Evolutionary conservation across 352 stramenopile genomes (phyloP).

Genomic region (Phytophthora cryptogea): DNA sequence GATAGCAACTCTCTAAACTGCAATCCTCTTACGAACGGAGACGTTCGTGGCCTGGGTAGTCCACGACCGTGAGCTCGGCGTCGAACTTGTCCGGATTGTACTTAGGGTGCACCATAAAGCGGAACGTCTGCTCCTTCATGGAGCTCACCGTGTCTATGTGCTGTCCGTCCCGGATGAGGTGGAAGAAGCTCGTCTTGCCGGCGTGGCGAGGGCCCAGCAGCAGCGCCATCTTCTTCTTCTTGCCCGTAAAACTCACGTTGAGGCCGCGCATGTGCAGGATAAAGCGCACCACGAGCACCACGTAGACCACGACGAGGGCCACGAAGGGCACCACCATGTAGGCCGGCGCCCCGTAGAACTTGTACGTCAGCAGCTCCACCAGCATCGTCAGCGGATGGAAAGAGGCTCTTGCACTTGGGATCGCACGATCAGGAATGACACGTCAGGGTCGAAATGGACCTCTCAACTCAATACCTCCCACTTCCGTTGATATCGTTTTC

Average conservation of each 20-base stretch:
- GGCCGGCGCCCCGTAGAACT: slow-evolving; percentile 60
- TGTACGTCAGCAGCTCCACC: slow-evolving; percentile 36
- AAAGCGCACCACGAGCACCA: slow-evolving; percentile 64
- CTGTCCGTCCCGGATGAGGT: slow-evolving; percentile 69
- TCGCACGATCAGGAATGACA: slow-evolving; percentile 25
- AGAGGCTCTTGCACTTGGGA: slow-evolving; percentile 8
- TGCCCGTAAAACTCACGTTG: slow-evolving; percentile 66
- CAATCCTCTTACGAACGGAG: slow-evolving; percentile 59
- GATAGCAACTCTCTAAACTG: neutral
- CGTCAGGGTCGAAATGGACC: slow-evolving; percentile 1
- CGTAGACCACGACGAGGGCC: slow-evolving; percentile 48
- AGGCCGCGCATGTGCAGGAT: slow-evolving; percentile 70
- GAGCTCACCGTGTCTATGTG: slow-evolving; percentile 82
- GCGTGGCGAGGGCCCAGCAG: slow-evolving; percentile 65
- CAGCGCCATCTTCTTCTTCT: slow-evolving; percentile 75
- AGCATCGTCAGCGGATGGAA: slow-evolving; percentile 20
- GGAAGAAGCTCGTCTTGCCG: slow-evolving; percentile 87
- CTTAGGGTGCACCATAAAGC: slow-evolving; percentile 65
- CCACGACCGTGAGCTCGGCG: slow-evolving; percentile 70
- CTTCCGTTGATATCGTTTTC: no score
- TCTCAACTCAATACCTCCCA: no score
- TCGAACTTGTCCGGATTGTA: slow-evolving; percentile 77
- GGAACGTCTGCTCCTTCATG: slow-evolving; percentile 81
- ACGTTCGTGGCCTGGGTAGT: slow-evolving; percentile 84
- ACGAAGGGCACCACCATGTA: slow-evolving; percentile 62